Conservation (phyloP, 148 eudicot species). For the Polygonum maritimum region DNA sequence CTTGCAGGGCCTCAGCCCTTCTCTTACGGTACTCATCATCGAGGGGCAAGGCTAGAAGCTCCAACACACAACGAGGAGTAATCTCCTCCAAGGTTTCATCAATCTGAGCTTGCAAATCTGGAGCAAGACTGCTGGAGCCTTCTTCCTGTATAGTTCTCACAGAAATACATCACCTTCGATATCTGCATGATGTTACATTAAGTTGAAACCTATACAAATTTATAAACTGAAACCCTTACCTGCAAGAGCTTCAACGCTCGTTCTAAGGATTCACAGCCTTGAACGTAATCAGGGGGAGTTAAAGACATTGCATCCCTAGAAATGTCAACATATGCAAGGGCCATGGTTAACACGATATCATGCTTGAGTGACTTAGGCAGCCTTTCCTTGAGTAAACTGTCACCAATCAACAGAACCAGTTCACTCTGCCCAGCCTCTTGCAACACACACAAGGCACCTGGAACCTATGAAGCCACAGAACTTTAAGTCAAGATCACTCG, state of each 20-base stretch:
- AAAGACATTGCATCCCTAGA: conserved; percentile 85
- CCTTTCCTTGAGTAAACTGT: conserved; percentile 72
- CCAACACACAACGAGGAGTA: conserved; percentile 79
- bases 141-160: conserved; percentile 53
- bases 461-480: conserved; percentile 48
- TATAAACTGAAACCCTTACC: conserved; percentile 25
- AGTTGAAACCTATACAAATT: neutral
- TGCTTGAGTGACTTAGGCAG: conserved; percentile 92
- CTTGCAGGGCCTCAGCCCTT: conserved; percentile 93
- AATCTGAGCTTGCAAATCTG: conserved; percentile 82
- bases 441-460: conserved; percentile 86
- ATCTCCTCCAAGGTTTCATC: conserved; percentile 99
- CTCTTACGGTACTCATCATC: conserved; percentile 48
- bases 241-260: conserved; percentile 80
- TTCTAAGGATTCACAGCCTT: conserved; percentile 80
- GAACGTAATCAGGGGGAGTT: conserved; percentile 82
- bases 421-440: conserved; percentile 93
- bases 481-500: neutral
- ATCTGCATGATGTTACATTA: neutral
- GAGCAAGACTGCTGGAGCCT: conserved; percentile 96
- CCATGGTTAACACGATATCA: conserved; percentile 78
- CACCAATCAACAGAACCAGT: conserved; percentile 80
- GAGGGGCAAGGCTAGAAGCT: conserved; percentile 80
- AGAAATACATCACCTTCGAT: neutral
- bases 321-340: conserved; percentile 83